Conservation (phyloP, 1,284 basidiomycete genomes). For the Rhodofomes roseus region DNA sequence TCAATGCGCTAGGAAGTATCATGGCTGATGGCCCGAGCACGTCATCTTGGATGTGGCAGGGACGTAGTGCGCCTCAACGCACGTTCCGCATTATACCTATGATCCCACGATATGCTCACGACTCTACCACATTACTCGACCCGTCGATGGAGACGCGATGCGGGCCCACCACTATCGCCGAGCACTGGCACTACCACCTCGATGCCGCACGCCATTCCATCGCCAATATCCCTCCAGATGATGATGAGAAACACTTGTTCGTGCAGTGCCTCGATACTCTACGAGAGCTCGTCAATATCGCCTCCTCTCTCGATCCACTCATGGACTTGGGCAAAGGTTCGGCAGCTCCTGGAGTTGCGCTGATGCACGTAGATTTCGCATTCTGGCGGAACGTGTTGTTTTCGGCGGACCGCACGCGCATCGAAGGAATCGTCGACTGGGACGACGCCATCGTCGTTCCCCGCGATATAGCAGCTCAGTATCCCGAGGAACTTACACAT, state of each 20-base stretch:
- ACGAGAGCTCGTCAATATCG: neutral
- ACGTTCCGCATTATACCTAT: neutral
- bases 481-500: neutral
- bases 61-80: neutral
- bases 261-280: neutral
- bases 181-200: neutral
- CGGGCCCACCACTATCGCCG: neutral
- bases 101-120: neutral
- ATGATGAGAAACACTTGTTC: too few relatives aligned
- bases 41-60: neutral
- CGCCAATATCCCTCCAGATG: too few relatives aligned
- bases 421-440: neutral
- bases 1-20: neutral
- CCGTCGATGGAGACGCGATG: neutral
- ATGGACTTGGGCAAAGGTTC: too few relatives aligned
- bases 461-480: neutral
- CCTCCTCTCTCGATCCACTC: neutral
- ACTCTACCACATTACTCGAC: neutral
- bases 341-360: neutral
- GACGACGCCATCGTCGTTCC: neutral
- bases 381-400: neutral
- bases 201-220: neutral
- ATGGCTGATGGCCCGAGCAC: neutral
- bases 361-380: neutral
- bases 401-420: neutral